These are phyloP conservation scores for Yarrowia porcina DNA, from an alignment of 805 yeast species.

Conservation along the genomic window DNA sequence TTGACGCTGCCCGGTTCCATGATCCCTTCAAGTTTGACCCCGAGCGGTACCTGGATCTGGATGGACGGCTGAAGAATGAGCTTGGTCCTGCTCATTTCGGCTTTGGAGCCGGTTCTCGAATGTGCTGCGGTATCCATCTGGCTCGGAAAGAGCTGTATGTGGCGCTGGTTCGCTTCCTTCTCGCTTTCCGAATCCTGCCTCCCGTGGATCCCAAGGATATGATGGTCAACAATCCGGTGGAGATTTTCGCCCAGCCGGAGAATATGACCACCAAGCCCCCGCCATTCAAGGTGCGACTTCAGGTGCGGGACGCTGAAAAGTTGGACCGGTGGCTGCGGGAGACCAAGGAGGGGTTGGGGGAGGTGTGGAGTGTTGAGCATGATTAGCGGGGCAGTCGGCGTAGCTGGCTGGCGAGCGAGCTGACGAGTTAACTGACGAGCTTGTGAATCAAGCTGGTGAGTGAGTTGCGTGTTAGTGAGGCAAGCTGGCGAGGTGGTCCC, in stretches of 20 bases:
- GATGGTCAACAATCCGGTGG: conserved; percentile 53
- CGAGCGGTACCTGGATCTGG: conserved; percentile 34
- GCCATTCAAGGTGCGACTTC: conserved; percentile 39
- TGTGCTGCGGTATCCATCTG: conserved; percentile 66
- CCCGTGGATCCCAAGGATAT: conserved; percentile 39
- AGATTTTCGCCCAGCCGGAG: conserved; percentile 49
- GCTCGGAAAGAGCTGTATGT: conserved; percentile 66
- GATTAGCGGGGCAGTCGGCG: not conserved
- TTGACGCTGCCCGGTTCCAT: conserved; percentile 44
- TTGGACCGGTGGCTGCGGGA: not conserved
- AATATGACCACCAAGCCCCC: conserved; percentile 65
- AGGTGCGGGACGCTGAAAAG: not conserved
- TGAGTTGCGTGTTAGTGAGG: not conserved
- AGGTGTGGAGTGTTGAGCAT: not conserved
- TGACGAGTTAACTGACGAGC: not conserved
- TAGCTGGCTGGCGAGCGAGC: not conserved
- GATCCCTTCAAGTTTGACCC: conserved; percentile 38
- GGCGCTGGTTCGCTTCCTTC: conserved; percentile 50
- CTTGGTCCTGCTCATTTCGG: conserved; percentile 45
- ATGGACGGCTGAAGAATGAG: conserved; percentile 20
- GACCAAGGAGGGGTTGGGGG: conserved; percentile 1
- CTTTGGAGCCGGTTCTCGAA: conserved; percentile 65
- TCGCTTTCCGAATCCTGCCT: conserved; percentile 51
- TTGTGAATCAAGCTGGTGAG: not conserved
- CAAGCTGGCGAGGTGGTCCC: not conserved